phyloP scores from a whole-genome alignment of 306 rosid genomes.

The Cicer yamashitae region DNA sequence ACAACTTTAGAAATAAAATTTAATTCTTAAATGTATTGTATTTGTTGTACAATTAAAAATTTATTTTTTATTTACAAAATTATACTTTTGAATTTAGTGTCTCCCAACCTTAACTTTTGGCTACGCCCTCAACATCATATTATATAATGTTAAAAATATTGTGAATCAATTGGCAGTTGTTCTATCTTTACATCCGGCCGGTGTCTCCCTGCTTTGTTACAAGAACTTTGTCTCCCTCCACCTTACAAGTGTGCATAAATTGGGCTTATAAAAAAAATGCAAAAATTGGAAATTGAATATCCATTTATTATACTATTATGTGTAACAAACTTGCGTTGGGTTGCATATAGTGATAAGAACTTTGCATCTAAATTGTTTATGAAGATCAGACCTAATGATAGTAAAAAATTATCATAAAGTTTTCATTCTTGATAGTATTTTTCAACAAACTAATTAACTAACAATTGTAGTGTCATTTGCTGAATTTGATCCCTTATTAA shows the following conservation, averaged over 20 bases:
- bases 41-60: too few species aligned
- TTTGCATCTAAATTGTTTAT: background rate
- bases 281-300: background rate
- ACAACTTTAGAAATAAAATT: too few species aligned
- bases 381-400: background rate
- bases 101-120: too few species aligned
- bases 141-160: slow-evolving; percentile 43
- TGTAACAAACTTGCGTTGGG: background rate
- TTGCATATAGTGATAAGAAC: background rate
- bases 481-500: slow-evolving; percentile 17
- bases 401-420: background rate
- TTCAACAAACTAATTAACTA: slow-evolving; percentile 3
- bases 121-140: background rate
- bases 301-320: background rate
- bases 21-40: too few species aligned
- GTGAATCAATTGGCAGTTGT: slow-evolving; percentile 46
- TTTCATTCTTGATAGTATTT: background rate
- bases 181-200: background rate
- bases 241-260: too few species aligned
- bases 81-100: too few species aligned
- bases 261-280: too few species aligned
- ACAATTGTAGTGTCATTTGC: slow-evolving; percentile 16
- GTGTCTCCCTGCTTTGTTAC: background rate
- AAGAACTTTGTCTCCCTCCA: slow-evolving; percentile 2
- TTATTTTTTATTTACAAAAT: too few species aligned